Evolutionary conservation across 2,329 filamentous ascomycete genomes (phyloP).

Genomic region (Ascocoryne sarcoides): DNA sequence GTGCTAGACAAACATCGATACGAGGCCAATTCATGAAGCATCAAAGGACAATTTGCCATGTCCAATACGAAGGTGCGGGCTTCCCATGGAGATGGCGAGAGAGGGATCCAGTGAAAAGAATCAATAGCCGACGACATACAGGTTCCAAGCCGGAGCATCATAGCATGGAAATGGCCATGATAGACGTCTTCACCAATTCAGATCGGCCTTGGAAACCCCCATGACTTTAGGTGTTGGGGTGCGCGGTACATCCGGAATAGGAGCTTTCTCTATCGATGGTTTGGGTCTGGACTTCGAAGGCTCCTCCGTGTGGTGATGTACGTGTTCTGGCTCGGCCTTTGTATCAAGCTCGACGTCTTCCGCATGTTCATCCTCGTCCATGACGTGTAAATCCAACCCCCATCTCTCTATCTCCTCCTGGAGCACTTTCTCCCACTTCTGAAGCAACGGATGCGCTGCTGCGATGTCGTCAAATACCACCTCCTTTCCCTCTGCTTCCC

Average conservation of each 20-base stretch:
- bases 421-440: slow-evolving; percentile 47
- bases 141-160: too few relatives aligned
- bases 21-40: too few relatives aligned
- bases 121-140: too few relatives aligned
- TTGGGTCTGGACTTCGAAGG: too few relatives aligned
- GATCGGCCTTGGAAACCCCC: slow-evolving; percentile 14
- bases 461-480: slow-evolving; percentile 55
- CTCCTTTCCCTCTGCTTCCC: slow-evolving; percentile 31
- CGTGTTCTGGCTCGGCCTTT: background rate
- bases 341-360: slow-evolving; percentile 1
- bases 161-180: too few relatives aligned
- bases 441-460: slow-evolving; percentile 56
- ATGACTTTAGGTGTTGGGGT: slow-evolving; percentile 6
- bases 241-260: slow-evolving; percentile 6
- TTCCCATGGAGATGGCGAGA: too few relatives aligned
- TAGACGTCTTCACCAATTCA: slow-evolving; percentile 19
- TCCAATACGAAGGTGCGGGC: too few relatives aligned
- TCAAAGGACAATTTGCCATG: too few relatives aligned
- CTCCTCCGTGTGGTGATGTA: too few relatives aligned
- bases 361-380: slow-evolving; percentile 15
- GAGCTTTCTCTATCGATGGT: slow-evolving; percentile 6
- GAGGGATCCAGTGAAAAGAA: too few relatives aligned
- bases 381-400: slow-evolving; percentile 28
- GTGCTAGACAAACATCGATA: too few relatives aligned
- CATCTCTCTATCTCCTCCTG: slow-evolving; percentile 34